Evolutionary conservation across 2,329 filamentous ascomycete species (phyloP).

Genomic region (Aspergillus eucalypticola): DNA sequence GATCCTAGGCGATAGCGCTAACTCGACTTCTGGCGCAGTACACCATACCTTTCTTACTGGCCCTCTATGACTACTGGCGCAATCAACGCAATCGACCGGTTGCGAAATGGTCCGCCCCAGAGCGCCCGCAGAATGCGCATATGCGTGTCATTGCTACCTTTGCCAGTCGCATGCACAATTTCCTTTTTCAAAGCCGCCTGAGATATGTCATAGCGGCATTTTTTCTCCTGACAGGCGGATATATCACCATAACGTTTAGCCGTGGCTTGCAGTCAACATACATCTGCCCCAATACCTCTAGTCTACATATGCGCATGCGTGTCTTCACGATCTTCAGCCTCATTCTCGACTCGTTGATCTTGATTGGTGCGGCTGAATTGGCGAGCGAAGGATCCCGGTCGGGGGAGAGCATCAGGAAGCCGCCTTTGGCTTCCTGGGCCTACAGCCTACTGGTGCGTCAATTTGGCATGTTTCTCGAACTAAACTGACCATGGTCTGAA

Average conservation of each 20-base stretch:
- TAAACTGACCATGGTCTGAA: slow-evolving; percentile 14
- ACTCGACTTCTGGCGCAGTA: slow-evolving; percentile 26
- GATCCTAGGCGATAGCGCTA: background rate
- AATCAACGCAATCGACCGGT: slow-evolving; percentile 27
- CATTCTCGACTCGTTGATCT: slow-evolving; percentile 45
- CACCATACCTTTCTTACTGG: slow-evolving; percentile 43
- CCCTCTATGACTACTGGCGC: slow-evolving; percentile 44
- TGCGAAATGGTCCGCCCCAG: slow-evolving; percentile 20
- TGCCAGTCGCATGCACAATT: slow-evolving; percentile 33
- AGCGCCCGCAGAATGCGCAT: slow-evolving; percentile 20
- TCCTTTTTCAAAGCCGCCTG: slow-evolving; percentile 35
- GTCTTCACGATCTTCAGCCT: slow-evolving; percentile 40
- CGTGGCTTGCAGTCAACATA: slow-evolving; percentile 47
- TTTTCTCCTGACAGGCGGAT: slow-evolving; percentile 42
- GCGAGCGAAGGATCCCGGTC: slow-evolving; percentile 22
- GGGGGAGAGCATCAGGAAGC: slow-evolving; percentile 27
- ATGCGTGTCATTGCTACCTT: slow-evolving; percentile 24
- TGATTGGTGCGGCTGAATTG: slow-evolving; percentile 37
- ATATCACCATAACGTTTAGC: slow-evolving; percentile 38
- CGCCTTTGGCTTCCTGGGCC: slow-evolving; percentile 29
- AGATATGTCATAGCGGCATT: slow-evolving; percentile 42
- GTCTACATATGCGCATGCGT: slow-evolving; percentile 36
- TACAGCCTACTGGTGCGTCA: slow-evolving; percentile 33
- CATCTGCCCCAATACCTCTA: slow-evolving; percentile 49
- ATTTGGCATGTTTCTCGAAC: background rate